Conservation (phyloP, 768 basidiomycete species). For the Melanogaster broomeanus region DNA sequence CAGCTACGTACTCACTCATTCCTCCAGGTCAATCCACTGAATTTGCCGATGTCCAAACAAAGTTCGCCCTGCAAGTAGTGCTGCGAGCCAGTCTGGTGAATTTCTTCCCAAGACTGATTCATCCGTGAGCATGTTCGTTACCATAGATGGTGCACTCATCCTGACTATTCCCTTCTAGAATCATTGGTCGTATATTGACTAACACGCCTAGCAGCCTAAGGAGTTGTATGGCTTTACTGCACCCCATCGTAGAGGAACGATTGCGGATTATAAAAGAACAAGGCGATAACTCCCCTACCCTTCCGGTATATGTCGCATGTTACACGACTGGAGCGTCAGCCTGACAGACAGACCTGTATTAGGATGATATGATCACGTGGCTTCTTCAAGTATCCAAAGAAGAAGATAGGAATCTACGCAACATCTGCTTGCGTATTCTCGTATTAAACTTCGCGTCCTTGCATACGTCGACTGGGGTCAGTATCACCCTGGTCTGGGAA, state of each 20-base stretch:
- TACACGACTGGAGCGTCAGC: neutral
- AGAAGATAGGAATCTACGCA: slow-evolving; percentile 27
- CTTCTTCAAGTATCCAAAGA: slow-evolving; percentile 36
- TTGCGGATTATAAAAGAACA: slow-evolving; percentile 22
- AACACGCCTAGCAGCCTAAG: slow-evolving; percentile 33
- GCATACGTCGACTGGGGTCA: slow-evolving; percentile 36
- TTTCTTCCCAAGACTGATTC: slow-evolving; percentile 34
- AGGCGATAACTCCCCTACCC: slow-evolving; percentile 28
- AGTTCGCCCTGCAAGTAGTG: slow-evolving; percentile 37
- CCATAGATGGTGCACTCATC: slow-evolving; percentile 10
- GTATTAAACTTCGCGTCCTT: slow-evolving; percentile 40
- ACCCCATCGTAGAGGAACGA: slow-evolving; percentile 36
- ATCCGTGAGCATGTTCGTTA: slow-evolving; percentile 30
- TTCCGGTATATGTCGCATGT: slow-evolving; percentile 32
- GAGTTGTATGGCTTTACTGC: slow-evolving; percentile 30
- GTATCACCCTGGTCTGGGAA: slow-evolving; percentile 1
- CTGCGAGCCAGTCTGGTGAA: slow-evolving; percentile 33
- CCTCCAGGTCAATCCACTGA: slow-evolving; percentile 37
- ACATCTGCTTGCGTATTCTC: slow-evolving; percentile 36
- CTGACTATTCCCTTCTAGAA: slow-evolving; percentile 20
- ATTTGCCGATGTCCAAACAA: slow-evolving; percentile 34
- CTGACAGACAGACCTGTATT: slow-evolving; percentile 2
- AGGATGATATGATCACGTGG: slow-evolving; percentile 45
- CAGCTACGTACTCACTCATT: slow-evolving; percentile 7
- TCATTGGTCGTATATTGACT: slow-evolving; percentile 34